Evolutionary conservation across 2,329 filamentous ascomycete species (phyloP).

Genomic region (Curvularia eragrostidis): DNA sequence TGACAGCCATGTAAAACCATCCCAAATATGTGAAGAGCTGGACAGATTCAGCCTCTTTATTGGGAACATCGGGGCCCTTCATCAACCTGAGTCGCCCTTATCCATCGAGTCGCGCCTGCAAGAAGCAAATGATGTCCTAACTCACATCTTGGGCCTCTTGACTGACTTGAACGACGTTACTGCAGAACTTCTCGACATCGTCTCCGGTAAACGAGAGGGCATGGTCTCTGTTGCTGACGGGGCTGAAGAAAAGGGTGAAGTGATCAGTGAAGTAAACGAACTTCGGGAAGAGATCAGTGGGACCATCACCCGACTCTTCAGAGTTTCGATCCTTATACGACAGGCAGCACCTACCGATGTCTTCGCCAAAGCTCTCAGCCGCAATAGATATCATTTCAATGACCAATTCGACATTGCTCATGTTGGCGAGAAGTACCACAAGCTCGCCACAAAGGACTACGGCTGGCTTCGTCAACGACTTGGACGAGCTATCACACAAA

Average conservation of each 20-base stretch:
- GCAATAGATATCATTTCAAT: neutral
- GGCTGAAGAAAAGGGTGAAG: neutral
- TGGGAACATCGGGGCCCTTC: neutral
- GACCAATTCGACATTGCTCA: conserved; percentile 1
- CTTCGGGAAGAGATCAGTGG: conserved; percentile 1
- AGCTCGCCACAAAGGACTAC: neutral
- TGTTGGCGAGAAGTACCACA: neutral
- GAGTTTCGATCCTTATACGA: neutral
- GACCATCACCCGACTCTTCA: neutral
- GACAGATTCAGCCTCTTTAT: neutral
- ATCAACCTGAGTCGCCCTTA: neutral
- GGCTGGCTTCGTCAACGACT: neutral
- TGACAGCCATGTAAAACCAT: neutral
- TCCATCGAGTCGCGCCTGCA: conserved; percentile 1
- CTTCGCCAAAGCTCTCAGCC: neutral
- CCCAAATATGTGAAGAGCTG: neutral
- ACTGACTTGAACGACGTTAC: neutral
- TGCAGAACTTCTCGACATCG: neutral
- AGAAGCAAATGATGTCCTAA: neutral
- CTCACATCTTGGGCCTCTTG: neutral
- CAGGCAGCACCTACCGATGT: neutral
- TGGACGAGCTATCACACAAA: neutral
- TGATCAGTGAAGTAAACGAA: neutral
- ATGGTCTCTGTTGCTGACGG: neutral
- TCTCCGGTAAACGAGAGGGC: neutral